These are phyloP conservation scores for Exophiala alcalophila DNA, from an alignment of 2,329 filamentous ascomycete genomes.

Conservation along the genomic window DNA sequence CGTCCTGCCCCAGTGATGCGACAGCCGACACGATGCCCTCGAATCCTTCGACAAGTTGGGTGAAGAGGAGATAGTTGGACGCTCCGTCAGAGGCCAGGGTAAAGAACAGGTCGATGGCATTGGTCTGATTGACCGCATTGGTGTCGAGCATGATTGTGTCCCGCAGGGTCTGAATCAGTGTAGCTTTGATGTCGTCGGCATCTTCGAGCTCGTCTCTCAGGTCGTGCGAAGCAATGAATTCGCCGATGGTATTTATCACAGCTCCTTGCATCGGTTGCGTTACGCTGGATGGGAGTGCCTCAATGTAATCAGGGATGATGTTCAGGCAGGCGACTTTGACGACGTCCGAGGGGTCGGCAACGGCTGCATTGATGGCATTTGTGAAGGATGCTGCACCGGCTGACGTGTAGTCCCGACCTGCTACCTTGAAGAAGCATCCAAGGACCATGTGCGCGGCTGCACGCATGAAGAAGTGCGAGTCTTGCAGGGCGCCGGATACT, in stretches of 20 bases:
- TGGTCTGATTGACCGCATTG: constrained; percentile 66
- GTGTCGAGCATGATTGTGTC: constrained; percentile 79
- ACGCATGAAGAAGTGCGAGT: constrained; percentile 71
- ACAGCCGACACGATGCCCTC: constrained; percentile 68
- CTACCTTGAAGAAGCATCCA: constrained; percentile 71
- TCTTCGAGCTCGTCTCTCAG: constrained; percentile 73
- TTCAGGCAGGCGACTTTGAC: constrained; percentile 91
- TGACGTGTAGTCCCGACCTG: constrained; percentile 52
- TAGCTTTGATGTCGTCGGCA: constrained; percentile 87
- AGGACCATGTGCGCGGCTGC: constrained; percentile 85
- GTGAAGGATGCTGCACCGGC: constrained; percentile 48
- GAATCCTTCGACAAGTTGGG: constrained; percentile 84
- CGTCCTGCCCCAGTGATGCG: constrained; percentile 58
- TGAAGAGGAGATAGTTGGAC: constrained; percentile 83
- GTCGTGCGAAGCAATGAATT: constrained; percentile 78
- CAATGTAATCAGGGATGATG: constrained; percentile 68
- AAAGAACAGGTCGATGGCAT: constrained; percentile 78
- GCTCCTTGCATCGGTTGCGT: constrained; percentile 59
- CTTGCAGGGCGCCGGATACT: constrained; percentile 70
- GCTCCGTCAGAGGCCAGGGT: constrained; percentile 83
- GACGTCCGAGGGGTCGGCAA: constrained; percentile 73
- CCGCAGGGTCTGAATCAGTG: constrained; percentile 79
- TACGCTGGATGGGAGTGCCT: constrained; percentile 49
- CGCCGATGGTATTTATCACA: constrained; percentile 60
- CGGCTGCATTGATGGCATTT: constrained; percentile 69